Evolutionary conservation across 192 early-diverging fungal species (phyloP).

Genomic region (Umbelopsis sp.): DNA sequence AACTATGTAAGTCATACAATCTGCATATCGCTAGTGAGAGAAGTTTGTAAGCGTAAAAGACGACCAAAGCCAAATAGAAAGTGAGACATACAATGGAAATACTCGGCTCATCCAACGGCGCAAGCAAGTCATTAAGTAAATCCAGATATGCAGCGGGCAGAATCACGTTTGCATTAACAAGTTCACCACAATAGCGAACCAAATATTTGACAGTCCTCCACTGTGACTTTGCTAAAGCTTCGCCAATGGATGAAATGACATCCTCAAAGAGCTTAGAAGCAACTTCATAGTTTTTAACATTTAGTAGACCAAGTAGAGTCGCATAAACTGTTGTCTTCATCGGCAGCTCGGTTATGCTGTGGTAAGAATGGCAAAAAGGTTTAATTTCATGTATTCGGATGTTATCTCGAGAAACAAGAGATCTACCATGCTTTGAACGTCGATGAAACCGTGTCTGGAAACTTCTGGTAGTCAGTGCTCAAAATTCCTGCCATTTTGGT

Average conservation of each 20-base stretch:
- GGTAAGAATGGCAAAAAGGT: constrained; percentile 3
- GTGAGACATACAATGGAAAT: constrained; percentile 29
- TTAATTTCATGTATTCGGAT: neutral
- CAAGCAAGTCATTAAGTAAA: constrained; percentile 68
- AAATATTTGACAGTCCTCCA: constrained; percentile 79
- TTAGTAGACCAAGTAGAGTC: constrained; percentile 82
- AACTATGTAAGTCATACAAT: constrained; percentile 75
- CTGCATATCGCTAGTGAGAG: constrained; percentile 47
- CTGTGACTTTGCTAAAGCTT: constrained; percentile 56
- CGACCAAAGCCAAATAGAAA: constrained; percentile 8
- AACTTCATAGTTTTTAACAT: constrained; percentile 38
- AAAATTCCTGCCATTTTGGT: constrained; percentile 70
- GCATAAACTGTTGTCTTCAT: constrained; percentile 78
- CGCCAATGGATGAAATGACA: constrained; percentile 57
- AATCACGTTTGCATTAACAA: constrained; percentile 80
- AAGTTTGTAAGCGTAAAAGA: neutral
- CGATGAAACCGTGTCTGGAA: constrained; percentile 60
- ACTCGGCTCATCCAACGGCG: constrained; percentile 55
- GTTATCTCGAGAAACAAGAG: neutral
- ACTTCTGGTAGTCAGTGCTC: constrained; percentile 71
- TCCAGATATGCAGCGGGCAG: constrained; percentile 61
- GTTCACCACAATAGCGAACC: constrained; percentile 80
- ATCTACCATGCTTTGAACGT: constrained; percentile 63
- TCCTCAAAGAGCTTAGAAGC: constrained; percentile 64
- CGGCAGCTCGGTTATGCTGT: constrained; percentile 72